Evolutionary conservation across 164 flowering plant species (phyloP), one percentile per base, ranked within the genome.

Genomic region (Chimonanthus praecox): DNA sequence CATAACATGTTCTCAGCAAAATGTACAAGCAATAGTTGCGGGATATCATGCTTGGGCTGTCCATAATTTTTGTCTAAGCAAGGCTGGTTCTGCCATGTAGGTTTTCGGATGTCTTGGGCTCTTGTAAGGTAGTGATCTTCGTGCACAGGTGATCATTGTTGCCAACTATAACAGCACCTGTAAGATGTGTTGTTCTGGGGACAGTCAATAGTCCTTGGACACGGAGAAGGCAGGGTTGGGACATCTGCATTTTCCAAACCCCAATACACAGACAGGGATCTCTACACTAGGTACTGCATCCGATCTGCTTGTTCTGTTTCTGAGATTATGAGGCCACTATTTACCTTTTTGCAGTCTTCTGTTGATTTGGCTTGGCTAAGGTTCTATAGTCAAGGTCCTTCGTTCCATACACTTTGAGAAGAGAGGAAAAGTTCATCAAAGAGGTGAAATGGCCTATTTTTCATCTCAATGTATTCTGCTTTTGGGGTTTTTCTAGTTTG

Each of bases 121-220:
- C 45, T 15, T 68, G 54, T 48, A 11, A 47, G 54, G 18, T n/a
- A 11, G 33, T 6, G 21, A 18, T 68, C 54, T 13, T 47, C n/a
- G 6, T 48, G 15, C 44, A 47, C 48, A 20, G 8, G 51, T 33
- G n/a, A 5, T 5, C 70, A 47, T 48, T 33, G 48, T 48, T 8
- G 21, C 58, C 64, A 20, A 9, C 21, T 13, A 50, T 46, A 46
- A 49, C 58, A 33, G 49, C 71, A 60, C 47, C 16, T 71, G 71
- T 58, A 9, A 21, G 60, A 58, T 67, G 71, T 67, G 48, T 48
- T 58, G 58, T 71, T 71, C 50, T 65, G 50, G 47, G 71, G 68
- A 21, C 67, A 62, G 44, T 8, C 45, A 43, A 33, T 51, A 48
- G 21, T 11, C 9, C 16, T 9, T n/a, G 54, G 7, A 7, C 4